A percentile compares a stretch with the other conserved stretches of the same genome.
These are phyloP conservation scores for Coniosporium tulheliwenetii DNA, from an alignment of 2,329 filamentous ascomycete genomes.

Conservation along the genomic window DNA sequence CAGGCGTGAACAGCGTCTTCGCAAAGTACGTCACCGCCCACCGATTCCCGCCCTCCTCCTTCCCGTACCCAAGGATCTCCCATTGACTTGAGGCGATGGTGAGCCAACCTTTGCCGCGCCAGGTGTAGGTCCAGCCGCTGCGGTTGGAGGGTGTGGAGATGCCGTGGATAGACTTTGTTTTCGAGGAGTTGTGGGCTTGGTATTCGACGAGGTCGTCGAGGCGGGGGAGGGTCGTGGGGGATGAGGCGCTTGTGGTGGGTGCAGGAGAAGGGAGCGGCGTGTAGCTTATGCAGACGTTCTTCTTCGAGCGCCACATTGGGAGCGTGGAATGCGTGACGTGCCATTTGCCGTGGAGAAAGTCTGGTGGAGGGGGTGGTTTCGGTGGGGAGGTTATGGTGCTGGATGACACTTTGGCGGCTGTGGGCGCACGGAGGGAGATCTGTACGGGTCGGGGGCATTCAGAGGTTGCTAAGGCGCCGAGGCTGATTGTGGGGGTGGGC, in stretches of 20 bases:
- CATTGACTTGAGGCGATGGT: conserved; percentile 59
- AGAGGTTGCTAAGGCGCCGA: background rate
- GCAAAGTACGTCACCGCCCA: conserved; percentile 81
- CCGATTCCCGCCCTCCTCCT: conserved; percentile 28
- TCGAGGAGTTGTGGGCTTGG: conserved; percentile 36
- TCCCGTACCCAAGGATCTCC: conserved; percentile 68
- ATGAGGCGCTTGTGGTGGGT: conserved; percentile 14
- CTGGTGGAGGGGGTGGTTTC: conserved; percentile 32
- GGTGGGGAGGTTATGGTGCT: conserved; percentile 6
- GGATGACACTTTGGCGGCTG: conserved; percentile 4
- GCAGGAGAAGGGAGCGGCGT: conserved; percentile 27
- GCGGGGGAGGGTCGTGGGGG: conserved; percentile 22
- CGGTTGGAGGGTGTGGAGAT: conserved; percentile 38
- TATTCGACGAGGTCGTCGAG: conserved; percentile 63
- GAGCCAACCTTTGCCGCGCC: conserved; percentile 64
- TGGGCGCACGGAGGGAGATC: conserved; percentile 26
- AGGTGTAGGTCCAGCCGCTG: conserved; percentile 40
- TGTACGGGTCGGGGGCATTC: too few relatives aligned
- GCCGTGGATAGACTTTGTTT: conserved; percentile 46
- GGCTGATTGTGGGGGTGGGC: background rate
- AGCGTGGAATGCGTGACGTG: conserved; percentile 61
- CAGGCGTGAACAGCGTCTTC: conserved; percentile 68
- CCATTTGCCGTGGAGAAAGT: conserved; percentile 54
- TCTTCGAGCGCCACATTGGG: conserved; percentile 64
- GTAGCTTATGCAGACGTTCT: conserved; percentile 72